Base-by-base conservation (phyloP, 345 rosid genomes). In the Mangifera indica region DNA sequence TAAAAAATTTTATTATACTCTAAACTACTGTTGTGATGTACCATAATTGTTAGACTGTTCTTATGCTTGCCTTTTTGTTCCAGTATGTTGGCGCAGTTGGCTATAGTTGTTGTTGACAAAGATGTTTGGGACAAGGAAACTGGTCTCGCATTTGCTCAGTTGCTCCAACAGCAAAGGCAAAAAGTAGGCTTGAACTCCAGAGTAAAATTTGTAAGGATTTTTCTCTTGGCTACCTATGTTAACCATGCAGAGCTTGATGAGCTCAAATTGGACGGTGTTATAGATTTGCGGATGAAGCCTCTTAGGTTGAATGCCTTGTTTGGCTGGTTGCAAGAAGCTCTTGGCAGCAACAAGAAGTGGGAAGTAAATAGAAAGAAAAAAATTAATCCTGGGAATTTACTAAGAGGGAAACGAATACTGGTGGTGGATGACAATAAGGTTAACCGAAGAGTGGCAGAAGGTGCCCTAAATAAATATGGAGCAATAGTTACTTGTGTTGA, bases 391-490 rank as follows among this genome's bases (percentile, higher is more conserved):
- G 89, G 88, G 74, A 76, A 67, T 66, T 79, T 94, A 48, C 81
- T 94, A 0, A 79, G 81, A 72, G 96, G 76, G 63, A 94, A 84
- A 69, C 73, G 70, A 72, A 88, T 94, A 77, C 83, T 92, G 74
- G 97, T 94, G 74, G 98, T 94, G 74, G 99, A 94, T 69, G 98
- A 94, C 85, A 92, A 94, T 78, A 68, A 46, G 72, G 95, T 92
- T 48, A 94, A 94, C 66, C 83, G 98, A 80, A 83, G 92, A 87
- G 99, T 92, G 54, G 99, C 99, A 5, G 97, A 94, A 84, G 98
- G 96, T 18, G 86, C 87, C 71, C 81, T 95, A 24, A 91, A 85
- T 79, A 92, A 79, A 76, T 89, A 85, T 72, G 90, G 90, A 76
- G 99, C 97, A 40, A 81, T 81, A 67, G 93, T 94, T 63, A 84